phyloP scores from a whole-genome alignment of 1,284 basidiomycete species.

The Chalciporus sp. region DNA sequence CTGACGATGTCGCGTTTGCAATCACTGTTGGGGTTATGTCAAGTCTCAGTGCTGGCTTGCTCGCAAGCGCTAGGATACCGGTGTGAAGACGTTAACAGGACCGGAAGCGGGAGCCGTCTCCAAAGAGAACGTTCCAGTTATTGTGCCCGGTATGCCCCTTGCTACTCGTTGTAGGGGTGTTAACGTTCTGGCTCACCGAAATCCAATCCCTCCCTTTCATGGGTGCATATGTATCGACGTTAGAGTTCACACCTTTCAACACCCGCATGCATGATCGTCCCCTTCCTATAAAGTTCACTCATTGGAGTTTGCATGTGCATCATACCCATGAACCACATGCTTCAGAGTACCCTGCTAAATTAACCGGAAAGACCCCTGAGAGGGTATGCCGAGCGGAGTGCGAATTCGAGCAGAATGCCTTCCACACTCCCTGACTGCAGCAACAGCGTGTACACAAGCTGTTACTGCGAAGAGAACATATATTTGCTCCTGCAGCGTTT shows the following conservation, averaged over 20 bases:
- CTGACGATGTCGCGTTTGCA: background rate
- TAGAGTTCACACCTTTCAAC: slow-evolving; percentile 5
- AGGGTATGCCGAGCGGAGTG: slow-evolving; percentile 17
- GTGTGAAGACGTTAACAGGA: no score
- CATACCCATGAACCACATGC: no score
- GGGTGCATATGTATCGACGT: background rate
- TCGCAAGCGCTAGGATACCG: background rate
- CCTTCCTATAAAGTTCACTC: background rate
- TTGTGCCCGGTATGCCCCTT: no score
- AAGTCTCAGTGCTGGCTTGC: slow-evolving; percentile 6
- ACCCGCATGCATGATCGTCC: background rate
- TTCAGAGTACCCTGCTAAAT: no score
- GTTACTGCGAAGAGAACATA: slow-evolving; percentile 74
- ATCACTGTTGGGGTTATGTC: background rate
- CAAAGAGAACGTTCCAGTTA: no score
- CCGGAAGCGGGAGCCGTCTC: no score
- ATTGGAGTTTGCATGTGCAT: slow-evolving; percentile 4
- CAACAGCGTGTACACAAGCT: slow-evolving; percentile 28
- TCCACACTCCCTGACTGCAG: slow-evolving; percentile 19
- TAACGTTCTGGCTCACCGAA: no score
- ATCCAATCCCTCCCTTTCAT: no score
- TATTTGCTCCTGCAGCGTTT: slow-evolving; percentile 59
- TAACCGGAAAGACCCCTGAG: background rate
- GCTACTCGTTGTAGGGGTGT: no score
- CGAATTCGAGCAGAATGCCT: slow-evolving; percentile 20